Percentiles rank a stretch among this genome's conserved stretches.
phyloP scores from a whole-genome alignment of 495 filamentous ascomycete genomes.

The Darksidea phi region DNA sequence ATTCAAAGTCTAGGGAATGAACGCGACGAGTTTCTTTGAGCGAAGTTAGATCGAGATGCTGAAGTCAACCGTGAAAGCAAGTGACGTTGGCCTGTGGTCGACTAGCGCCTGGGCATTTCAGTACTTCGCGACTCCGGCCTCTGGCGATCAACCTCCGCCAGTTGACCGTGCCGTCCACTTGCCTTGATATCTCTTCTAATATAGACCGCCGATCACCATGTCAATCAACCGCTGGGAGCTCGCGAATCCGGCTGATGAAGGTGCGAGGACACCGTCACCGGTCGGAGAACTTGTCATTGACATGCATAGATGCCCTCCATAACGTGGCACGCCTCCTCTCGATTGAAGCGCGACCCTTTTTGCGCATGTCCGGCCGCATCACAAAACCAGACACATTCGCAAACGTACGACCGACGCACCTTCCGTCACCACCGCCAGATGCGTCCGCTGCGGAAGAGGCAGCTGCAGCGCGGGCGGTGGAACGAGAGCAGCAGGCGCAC shows the following conservation, averaged over 20 bases:
- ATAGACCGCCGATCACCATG: too few species aligned
- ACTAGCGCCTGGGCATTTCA: too few species aligned
- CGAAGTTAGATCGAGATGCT: not conserved
- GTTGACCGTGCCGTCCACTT: too few species aligned
- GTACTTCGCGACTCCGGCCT: too few species aligned
- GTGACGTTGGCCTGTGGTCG: too few species aligned
- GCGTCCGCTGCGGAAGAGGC: constrained; percentile 49
- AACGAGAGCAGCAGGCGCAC: constrained; percentile 51
- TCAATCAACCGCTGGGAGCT: too few species aligned
- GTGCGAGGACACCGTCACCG: constrained; percentile 1
- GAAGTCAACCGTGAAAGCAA: not conserved
- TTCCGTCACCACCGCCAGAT: constrained; percentile 71
- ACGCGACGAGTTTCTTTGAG: not conserved
- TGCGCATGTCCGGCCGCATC: constrained; percentile 80
- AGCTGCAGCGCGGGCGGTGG: constrained; percentile 42
- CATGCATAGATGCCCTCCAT: constrained; percentile 70
- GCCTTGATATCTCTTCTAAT: too few species aligned
- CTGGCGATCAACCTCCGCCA: too few species aligned
- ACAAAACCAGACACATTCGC: constrained; percentile 62
- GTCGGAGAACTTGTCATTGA: not conserved
- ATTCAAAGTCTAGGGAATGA: too few species aligned
- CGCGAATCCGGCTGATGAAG: constrained; percentile 9
- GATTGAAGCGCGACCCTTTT: constrained; percentile 91
- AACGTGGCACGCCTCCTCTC: constrained; percentile 77
- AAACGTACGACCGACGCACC: constrained; percentile 54